Conservation (phyloP, 2,329 filamentous ascomycete genomes). For the Fusarium illudens region DNA sequence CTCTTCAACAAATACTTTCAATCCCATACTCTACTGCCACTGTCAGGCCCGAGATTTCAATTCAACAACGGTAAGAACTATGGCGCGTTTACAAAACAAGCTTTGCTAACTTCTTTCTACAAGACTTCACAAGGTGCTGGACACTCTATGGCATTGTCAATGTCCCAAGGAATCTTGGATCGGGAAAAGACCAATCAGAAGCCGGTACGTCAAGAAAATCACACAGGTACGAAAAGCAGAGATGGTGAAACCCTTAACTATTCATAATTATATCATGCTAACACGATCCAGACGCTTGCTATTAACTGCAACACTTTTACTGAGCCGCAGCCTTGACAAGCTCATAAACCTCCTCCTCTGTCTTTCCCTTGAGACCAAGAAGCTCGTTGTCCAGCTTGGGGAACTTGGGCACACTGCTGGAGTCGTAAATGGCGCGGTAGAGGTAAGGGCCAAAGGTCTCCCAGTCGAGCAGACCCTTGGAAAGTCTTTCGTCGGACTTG, state of each 20-base stretch:
- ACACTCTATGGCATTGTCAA: too few species aligned
- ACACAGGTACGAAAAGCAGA: too few species aligned
- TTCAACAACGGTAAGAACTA: too few species aligned
- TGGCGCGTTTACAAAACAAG: too few species aligned
- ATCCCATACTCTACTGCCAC: too few species aligned
- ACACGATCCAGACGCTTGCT: background rate
- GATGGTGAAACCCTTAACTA: background rate
- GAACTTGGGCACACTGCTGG: constrained; percentile 46
- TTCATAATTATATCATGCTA: background rate
- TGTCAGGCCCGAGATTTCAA: too few species aligned
- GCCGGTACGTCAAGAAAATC: background rate
- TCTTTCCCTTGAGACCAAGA: constrained; percentile 54
- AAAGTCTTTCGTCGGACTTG: constrained; percentile 43
- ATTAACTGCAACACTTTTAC: background rate
- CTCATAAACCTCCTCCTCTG: constrained; percentile 51
- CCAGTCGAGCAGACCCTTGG: constrained; percentile 42
- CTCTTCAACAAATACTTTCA: too few species aligned
- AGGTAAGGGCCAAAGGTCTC: constrained; percentile 48
- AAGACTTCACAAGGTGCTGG: too few species aligned
- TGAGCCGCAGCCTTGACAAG: constrained; percentile 36
- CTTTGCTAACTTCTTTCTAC: too few species aligned
- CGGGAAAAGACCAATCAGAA: too few species aligned
- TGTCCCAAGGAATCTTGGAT: too few species aligned
- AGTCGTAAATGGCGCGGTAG: constrained; percentile 44
- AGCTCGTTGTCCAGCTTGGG: constrained; percentile 54